Evolutionary conservation across 352 stramenopile genomes (phyloP).

Genomic region (Globisporangium ultimum): DNA sequence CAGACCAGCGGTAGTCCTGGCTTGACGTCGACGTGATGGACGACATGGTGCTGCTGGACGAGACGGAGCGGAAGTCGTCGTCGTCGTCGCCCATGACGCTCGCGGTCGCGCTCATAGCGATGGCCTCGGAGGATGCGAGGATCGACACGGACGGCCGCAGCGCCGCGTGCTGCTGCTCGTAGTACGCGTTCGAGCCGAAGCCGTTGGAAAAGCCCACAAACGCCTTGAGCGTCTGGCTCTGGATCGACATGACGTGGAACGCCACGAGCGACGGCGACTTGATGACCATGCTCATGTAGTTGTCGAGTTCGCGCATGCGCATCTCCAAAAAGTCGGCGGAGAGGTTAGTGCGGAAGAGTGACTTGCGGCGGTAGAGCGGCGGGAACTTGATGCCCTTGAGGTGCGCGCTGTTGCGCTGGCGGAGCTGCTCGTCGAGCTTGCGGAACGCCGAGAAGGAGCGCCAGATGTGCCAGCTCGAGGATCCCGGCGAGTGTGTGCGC

Average conservation of each 20-base stretch:
- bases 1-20: slow-evolving; percentile 77
- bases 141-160: slow-evolving; percentile 66
- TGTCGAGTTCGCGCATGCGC: slow-evolving; percentile 68
- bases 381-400: slow-evolving; percentile 87
- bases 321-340: slow-evolving; percentile 61
- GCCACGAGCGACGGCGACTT: slow-evolving; percentile 62
- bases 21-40: slow-evolving; percentile 45
- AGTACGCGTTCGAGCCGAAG: slow-evolving; percentile 72
- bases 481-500: slow-evolving; percentile 53
- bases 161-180: slow-evolving; percentile 53
- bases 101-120: slow-evolving; percentile 39
- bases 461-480: slow-evolving; percentile 83
- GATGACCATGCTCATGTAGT: slow-evolving; percentile 63
- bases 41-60: slow-evolving; percentile 59
- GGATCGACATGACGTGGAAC: slow-evolving; percentile 68
- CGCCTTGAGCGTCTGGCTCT: slow-evolving; percentile 75
- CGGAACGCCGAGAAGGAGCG: slow-evolving; percentile 76
- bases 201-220: slow-evolving; percentile 75
- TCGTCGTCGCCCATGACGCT: slow-evolving; percentile 78
- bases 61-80: slow-evolving; percentile 78
- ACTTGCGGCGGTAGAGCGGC: slow-evolving; percentile 61
- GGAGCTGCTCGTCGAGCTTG: slow-evolving; percentile 78
- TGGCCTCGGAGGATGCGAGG: slow-evolving; percentile 37
- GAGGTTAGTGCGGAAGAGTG: slow-evolving; percentile 65
- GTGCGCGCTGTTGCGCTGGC: slow-evolving; percentile 62